Percentiles rank a stretch among this genome's conserved stretches.
These are phyloP conservation scores for Daldinia vernicosa DNA, from an alignment of 495 filamentous ascomycete genomes.

Conservation along the genomic window DNA sequence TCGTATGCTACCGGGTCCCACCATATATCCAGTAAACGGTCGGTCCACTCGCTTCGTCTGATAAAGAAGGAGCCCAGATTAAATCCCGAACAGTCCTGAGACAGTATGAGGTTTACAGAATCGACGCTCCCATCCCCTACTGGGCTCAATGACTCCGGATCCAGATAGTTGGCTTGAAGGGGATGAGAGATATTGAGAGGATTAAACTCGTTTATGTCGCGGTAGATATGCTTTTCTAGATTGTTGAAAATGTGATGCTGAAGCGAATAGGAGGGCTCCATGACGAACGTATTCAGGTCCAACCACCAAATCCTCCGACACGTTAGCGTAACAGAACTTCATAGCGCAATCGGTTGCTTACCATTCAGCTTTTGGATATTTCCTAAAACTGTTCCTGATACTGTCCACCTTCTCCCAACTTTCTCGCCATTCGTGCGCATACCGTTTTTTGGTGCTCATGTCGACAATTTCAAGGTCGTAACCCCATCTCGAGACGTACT, in stretches of 20 bases:
- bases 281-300: conserved; percentile 96
- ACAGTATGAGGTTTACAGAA: conserved; percentile 86
- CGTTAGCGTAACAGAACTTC: conserved; percentile 42
- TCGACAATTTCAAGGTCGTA: conserved; percentile 97
- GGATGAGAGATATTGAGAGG: conserved; percentile 94
- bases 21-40: conserved; percentile 94
- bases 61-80: conserved; percentile 97
- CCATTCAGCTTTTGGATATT: conserved; percentile 97
- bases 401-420: conserved; percentile 99
- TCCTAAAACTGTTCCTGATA: conserved; percentile 87
- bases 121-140: conserved; percentile 75
- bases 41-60: conserved; percentile 83
- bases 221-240: conserved; percentile 79
- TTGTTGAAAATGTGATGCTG: conserved; percentile 89
- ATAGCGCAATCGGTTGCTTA: conserved; percentile 52
- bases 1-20: conserved; percentile 99
- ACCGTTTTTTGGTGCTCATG: conserved; percentile 97
- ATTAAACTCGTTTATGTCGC: conserved; percentile 96
- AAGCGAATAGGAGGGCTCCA: conserved; percentile 93
- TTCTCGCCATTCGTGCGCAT: conserved; percentile 98
- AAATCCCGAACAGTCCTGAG: conserved; percentile 96
- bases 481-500: conserved; percentile 87
- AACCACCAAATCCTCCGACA: conserved; percentile 95
- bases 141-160: conserved; percentile 72
- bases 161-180: conserved; percentile 73